Percentiles rank a stretch among this genome's conserved stretches.
Evolutionary conservation across 2,329 filamentous ascomycete species (phyloP).

Genomic region (Cercospora zeina): DNA sequence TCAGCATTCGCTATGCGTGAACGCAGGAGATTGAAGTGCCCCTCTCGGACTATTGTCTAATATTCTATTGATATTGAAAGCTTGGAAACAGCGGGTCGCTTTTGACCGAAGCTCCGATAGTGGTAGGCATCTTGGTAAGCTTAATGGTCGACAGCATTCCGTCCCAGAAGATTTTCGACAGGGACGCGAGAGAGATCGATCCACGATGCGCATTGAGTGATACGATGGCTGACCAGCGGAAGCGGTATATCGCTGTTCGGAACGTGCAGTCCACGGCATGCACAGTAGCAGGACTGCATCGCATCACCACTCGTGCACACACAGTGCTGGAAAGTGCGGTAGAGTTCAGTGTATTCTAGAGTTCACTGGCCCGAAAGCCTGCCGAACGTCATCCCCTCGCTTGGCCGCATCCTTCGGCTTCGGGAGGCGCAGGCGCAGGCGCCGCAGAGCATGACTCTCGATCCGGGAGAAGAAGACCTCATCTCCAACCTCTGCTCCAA

Average conservation of each 20-base stretch:
- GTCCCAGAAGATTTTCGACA: not conserved
- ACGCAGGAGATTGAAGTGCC: not conserved
- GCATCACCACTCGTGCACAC: not conserved
- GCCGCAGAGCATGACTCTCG: slow-evolving; percentile 8
- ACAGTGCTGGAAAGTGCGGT: not conserved
- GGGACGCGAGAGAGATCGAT: not conserved
- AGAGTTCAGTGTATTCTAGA: not conserved
- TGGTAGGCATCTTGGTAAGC: not conserved
- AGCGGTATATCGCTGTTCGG: not conserved
- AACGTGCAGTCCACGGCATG: not conserved
- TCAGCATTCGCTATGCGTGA: not conserved
- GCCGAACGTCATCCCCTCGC: slow-evolving; percentile 9
- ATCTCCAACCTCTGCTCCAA: no score
- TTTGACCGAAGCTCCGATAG: slow-evolving; percentile 2
- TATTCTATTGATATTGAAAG: not conserved
- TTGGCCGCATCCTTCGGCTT: slow-evolving; percentile 4
- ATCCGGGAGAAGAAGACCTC: not conserved
- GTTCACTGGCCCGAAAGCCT: not conserved
- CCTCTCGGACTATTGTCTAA: not conserved
- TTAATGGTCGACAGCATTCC: not conserved
- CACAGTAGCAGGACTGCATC: not conserved
- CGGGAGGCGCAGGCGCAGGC: not conserved
- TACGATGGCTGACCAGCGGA: not conserved
- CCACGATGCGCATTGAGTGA: not conserved
- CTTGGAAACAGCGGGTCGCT: not conserved